A percentile compares a stretch with the other conserved stretches of the same genome.
These are phyloP conservation scores for Neofusicoccum cordaticola DNA, from an alignment of 2,329 filamentous ascomycete species.

Conservation along the genomic window DNA sequence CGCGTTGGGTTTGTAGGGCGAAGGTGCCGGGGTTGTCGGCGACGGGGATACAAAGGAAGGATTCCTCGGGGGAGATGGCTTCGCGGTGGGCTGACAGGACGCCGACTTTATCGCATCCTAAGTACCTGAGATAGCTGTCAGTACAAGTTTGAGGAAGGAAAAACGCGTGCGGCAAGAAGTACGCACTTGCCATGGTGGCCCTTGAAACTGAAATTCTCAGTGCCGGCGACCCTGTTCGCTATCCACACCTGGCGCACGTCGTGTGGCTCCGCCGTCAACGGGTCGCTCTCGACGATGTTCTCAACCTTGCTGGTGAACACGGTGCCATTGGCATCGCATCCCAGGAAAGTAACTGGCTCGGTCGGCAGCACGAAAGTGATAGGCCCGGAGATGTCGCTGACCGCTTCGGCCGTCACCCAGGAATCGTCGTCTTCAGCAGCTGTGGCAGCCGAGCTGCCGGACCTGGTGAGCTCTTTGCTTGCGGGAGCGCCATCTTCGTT, in stretches of 20 bases:
- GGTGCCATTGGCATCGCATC: slow-evolving; percentile 81
- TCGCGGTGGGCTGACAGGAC: slow-evolving; percentile 72
- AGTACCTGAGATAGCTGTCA: slow-evolving; percentile 57
- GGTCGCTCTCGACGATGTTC: slow-evolving; percentile 82
- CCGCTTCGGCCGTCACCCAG: slow-evolving; percentile 81
- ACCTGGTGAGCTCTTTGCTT: slow-evolving; percentile 32
- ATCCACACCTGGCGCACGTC: slow-evolving; percentile 97
- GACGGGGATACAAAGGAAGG: slow-evolving; percentile 64
- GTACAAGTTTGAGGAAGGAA: background rate
- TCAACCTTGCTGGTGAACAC: slow-evolving; percentile 80
- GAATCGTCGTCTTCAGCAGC: slow-evolving; percentile 28
- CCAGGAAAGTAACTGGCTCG: slow-evolving; percentile 68
- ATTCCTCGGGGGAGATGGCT: slow-evolving; percentile 80
- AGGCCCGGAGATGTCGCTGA: slow-evolving; percentile 75
- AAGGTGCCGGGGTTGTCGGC: slow-evolving; percentile 69
- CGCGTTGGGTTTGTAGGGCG: slow-evolving; percentile 68
- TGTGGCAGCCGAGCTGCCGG: slow-evolving; percentile 18
- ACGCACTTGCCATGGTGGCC: slow-evolving; percentile 77
- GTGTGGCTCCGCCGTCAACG: slow-evolving; percentile 85
- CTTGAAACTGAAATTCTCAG: slow-evolving; percentile 80
- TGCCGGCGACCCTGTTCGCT: slow-evolving; percentile 77
- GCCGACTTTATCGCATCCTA: slow-evolving; percentile 82
- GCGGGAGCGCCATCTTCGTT: slow-evolving; percentile 36
- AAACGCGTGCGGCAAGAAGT: background rate
- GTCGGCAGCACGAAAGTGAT: slow-evolving; percentile 80